phyloP scores from a whole-genome alignment of 1,284 basidiomycete species.

The Fomes fomentarius region DNA sequence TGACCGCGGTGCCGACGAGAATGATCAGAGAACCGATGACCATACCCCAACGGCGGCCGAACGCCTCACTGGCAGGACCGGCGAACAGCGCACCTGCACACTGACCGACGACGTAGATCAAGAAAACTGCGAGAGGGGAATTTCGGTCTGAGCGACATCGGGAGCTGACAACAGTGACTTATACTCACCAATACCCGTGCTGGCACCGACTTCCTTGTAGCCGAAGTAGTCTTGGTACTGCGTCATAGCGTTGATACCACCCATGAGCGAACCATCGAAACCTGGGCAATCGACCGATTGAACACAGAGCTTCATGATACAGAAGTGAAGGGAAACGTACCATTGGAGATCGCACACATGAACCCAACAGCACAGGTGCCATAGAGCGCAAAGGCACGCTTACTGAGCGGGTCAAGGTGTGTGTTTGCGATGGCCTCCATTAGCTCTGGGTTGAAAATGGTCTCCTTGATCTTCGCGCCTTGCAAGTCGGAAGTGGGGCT shows the following conservation, averaged over 20 bases:
- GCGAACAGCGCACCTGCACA: constrained; percentile 13
- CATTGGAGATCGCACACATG: constrained; percentile 10
- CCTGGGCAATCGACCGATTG: neutral
- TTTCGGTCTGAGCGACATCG: neutral
- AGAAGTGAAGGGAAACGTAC: neutral
- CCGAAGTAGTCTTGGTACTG: constrained; percentile 12
- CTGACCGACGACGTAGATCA: constrained; percentile 12
- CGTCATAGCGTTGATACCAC: constrained; percentile 15
- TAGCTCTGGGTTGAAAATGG: constrained; percentile 11
- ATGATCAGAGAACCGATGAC: constrained; percentile 9
- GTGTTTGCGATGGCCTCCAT: constrained; percentile 15
- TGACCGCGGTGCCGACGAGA: constrained; percentile 7
- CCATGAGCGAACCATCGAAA: constrained; percentile 17
- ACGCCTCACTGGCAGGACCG: constrained; percentile 10
- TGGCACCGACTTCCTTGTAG: constrained; percentile 8
- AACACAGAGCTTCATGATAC: neutral
- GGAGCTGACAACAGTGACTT: neutral
- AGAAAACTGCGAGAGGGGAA: constrained; percentile 3
- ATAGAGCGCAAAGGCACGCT: constrained; percentile 10
- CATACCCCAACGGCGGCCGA: constrained; percentile 13
- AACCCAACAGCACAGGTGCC: constrained; percentile 13
- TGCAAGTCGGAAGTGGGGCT: neutral
- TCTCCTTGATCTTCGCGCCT: constrained; percentile 9
- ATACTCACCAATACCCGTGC: constrained; percentile 9
- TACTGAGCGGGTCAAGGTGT: constrained; percentile 6